A percentile compares a stretch with the other conserved stretches of the same genome.
Conservation (phyloP, 768 basidiomycete species). For the Leccinum subgranulosum region DNA sequence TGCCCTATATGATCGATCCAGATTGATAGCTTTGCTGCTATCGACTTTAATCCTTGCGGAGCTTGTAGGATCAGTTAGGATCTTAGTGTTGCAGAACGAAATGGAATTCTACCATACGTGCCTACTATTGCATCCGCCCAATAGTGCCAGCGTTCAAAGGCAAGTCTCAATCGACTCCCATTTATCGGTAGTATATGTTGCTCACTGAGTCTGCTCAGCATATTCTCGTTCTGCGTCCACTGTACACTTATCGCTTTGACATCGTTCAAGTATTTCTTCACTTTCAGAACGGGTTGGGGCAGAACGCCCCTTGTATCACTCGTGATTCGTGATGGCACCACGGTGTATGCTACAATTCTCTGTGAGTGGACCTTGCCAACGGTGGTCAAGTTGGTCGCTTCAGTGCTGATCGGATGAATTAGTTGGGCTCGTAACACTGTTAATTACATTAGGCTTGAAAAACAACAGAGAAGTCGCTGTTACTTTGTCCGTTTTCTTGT, state of each 20-base stretch:
- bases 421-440: slow-evolving; percentile 5
- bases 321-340: slow-evolving; percentile 17
- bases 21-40: slow-evolving; percentile 6
- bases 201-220: slow-evolving; percentile 1
- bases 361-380: slow-evolving; percentile 7
- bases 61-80: background rate
- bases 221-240: slow-evolving; percentile 16
- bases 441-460: background rate
- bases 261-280: slow-evolving; percentile 15
- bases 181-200: background rate
- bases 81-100: background rate
- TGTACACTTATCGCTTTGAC: slow-evolving; percentile 15
- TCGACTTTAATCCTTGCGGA: slow-evolving; percentile 5
- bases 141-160: slow-evolving; percentile 2
- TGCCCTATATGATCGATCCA: slow-evolving; percentile 20
- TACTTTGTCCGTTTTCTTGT: slow-evolving; percentile 11
- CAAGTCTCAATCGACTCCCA: background rate
- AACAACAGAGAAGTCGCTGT: background rate
- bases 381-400: no score
- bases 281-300: slow-evolving; percentile 13
- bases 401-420: background rate
- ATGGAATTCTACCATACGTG: slow-evolving; percentile 2
- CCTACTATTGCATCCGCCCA: background rate
- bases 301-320: slow-evolving; percentile 22
- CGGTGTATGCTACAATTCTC: slow-evolving; percentile 1